Base-by-base conservation (phyloP, 2,329 filamentous ascomycete genomes). In the Aphanocladium album region DNA sequence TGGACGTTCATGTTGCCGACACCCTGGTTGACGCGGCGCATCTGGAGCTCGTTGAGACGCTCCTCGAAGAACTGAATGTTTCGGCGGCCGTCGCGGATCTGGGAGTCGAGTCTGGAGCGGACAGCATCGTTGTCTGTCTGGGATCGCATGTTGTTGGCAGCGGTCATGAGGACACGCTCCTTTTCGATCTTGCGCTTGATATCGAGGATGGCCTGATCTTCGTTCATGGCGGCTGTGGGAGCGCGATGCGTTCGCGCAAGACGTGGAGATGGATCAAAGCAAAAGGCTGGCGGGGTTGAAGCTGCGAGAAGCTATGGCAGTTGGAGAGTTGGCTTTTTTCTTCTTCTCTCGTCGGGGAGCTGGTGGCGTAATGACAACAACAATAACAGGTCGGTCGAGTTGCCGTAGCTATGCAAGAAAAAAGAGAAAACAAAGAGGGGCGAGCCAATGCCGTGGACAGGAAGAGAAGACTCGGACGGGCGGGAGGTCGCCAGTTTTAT, bases 141-240 rank as follows among this genome's bases (percentile, higher is more conserved):
- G 77, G 93, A 89, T 77, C 92, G 89, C 93, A 99, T 96, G 69
- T 90, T 86, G 77, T 91, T 95, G 68, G 93, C 93, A 70, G 91
- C 93, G 76, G 90, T 90, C 81, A 99, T 95, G 72, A 98, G 87
- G 70, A 89, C 90, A 82, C 93, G 93, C 79, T 99, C 95, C 74
- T 93, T 88, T 82, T 97, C 91, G 77, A 99, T 98, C 89, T 99
- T 98, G 80, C 88, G 89, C 79, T 89, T 87, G 79, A 99, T 92
- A 76, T 91, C 89, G 77, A 86, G 86, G 77, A 87, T 81, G 67
- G 83, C 80, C 69, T 87, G 82, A 64, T 87, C 83, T 72, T 87
- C 83, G 73, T 82, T 84, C 82, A 87, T 87, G 73, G 73, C 79
- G 77, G 75, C 74, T 71, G 72, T 67, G 68, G 67, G 69, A 37